Evolutionary conservation across 768 basidiomycete genomes (phyloP).

Genomic region (Pleurotus giganteus): DNA sequence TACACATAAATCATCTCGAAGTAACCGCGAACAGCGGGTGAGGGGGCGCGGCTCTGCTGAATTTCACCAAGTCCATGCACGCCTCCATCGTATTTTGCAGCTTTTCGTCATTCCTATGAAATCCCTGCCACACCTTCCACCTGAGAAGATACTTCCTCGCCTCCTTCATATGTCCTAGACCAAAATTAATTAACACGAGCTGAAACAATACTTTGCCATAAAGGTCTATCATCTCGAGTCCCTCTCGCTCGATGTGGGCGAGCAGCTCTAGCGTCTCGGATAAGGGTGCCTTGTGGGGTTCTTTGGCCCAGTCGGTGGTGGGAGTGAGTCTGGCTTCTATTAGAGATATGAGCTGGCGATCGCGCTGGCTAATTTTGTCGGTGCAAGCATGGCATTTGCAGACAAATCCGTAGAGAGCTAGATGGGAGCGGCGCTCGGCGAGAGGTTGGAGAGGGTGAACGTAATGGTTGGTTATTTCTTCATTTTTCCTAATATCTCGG

Average conservation of each 20-base stretch:
- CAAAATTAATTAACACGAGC: background rate
- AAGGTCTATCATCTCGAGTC: background rate
- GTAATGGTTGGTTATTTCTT: slow-evolving; percentile 32
- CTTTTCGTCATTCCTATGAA: too few species aligned
- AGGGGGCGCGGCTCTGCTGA: too few species aligned
- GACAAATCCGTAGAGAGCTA: slow-evolving; percentile 27
- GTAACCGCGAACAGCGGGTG: too few species aligned
- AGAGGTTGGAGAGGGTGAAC: slow-evolving; percentile 10
- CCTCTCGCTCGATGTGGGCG: background rate
- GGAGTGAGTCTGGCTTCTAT: too few species aligned
- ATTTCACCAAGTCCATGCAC: too few species aligned
- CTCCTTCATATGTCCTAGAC: background rate
- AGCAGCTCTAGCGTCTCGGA: background rate
- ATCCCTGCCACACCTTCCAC: too few species aligned
- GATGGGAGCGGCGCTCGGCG: slow-evolving; percentile 21
- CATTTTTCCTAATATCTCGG: slow-evolving; percentile 27
- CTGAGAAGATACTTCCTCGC: too few species aligned
- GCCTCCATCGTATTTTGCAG: too few species aligned
- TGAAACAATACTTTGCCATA: background rate
- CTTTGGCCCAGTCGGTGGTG: too few species aligned
- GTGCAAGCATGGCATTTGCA: slow-evolving; percentile 26
- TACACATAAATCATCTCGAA: too few species aligned
- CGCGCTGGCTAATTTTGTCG: background rate
- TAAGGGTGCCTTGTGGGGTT: background rate
- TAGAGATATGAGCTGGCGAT: background rate